Conservation (phyloP, 2,329 filamentous ascomycete species). For the Ophiostoma tasmaniense region DNA sequence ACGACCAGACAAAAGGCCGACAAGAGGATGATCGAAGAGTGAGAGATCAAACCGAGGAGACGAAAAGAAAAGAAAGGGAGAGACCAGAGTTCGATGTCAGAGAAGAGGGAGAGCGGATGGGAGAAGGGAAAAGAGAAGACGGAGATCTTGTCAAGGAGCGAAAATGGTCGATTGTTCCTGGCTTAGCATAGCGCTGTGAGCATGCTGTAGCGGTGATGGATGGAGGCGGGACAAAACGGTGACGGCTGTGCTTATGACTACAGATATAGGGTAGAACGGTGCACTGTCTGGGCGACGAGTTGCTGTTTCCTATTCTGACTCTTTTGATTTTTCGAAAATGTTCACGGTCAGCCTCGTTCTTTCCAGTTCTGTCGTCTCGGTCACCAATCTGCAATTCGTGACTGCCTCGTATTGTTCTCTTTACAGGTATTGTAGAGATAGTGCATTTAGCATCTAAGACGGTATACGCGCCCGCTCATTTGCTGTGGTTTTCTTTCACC, state of each 20-base stretch:
- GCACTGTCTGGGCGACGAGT: not conserved
- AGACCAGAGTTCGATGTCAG: not conserved
- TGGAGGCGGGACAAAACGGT: not conserved
- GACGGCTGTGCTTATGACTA: too few species aligned
- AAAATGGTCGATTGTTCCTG: slow-evolving; percentile 2
- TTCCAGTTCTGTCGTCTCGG: not conserved
- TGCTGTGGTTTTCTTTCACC: not conserved
- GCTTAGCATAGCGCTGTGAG: slow-evolving; percentile 5
- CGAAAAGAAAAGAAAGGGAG: not conserved
- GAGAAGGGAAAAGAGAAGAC: slow-evolving; percentile 7
- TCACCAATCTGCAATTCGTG: not conserved
- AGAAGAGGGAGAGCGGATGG: not conserved
- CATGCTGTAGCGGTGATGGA: slow-evolving; percentile 7
- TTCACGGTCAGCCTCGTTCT: not conserved
- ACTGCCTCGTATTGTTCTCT: not conserved
- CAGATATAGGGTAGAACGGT: too few species aligned
- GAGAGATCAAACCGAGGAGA: not conserved
- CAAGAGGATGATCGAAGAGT: not conserved
- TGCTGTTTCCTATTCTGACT: not conserved
- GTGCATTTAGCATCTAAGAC: not conserved
- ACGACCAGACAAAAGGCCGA: not conserved
- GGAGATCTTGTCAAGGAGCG: not conserved
- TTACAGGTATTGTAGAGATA: not conserved
- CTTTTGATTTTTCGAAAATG: not conserved
- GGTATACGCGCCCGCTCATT: not conserved